Base-by-base conservation (phyloP, 768 basidiomycete genomes). In the Tubosaeta sp. region DNA sequence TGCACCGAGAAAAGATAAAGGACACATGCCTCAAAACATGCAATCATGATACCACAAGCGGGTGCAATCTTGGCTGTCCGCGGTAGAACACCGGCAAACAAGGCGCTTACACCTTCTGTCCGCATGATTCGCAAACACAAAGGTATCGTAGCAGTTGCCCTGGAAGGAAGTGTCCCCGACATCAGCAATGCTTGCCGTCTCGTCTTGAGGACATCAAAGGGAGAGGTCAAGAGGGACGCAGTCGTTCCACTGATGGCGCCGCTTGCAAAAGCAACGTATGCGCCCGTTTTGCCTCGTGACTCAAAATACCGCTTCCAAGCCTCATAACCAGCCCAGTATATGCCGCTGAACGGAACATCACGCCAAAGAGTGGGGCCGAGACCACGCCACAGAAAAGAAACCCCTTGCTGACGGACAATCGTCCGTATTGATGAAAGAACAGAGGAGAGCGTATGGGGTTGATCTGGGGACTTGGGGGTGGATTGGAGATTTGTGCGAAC, bases 21-120 rank as follows among this genome's bases (percentile, higher is more conserved):
- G 34, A 18, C 21, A 39, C 79, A 27, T 58, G 84, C 94, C 82
- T 98, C 94, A 65, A 87, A 98, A 67, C 87, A 94, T 49, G 90
- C 83, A 66, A 97, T 96, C 95, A 98, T 97, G 58, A 99, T 87
- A 21, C 95, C 95, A 69, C 96, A 99, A 36, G 95, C 96, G 34
- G 96, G 96, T 11, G 92, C 92, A 55, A 96, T 95, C 70, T 98
- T 99, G 38, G 84, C 92, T 46, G 94, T 83, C 34, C 96, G 84
- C 45, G 95, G 95, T 8, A 84, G 68, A 35, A 92, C 71, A 0
- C 96, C 96, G 30, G 90, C 84, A 64, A 87, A 95, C 44, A 97
- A 71, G 2, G 90, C 87, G 9, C 78, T 68, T 5, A 73, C 55
- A 2, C 96, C 96, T 66, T 99, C 96, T 4, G 80, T 86, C 50